Conservation (phyloP, 1,139 yeast species). For the Lodderomyces parapsilosis region DNA sequence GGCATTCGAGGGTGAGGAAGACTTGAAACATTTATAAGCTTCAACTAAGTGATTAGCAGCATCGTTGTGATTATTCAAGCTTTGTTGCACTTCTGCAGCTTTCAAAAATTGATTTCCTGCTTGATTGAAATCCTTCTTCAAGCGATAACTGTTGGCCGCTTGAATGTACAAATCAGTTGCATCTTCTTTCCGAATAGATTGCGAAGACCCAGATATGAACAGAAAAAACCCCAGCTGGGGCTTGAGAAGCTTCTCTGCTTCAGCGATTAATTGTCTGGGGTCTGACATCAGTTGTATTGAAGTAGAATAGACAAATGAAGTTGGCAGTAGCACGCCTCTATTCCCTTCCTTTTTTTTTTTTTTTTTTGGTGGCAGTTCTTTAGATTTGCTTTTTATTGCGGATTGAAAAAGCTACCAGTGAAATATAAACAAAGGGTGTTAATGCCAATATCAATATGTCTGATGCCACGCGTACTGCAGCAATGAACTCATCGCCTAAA, state of each 20-base stretch:
- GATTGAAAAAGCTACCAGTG: too few relatives aligned
- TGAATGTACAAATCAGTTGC: constrained; percentile 87
- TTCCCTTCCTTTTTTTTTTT: too few relatives aligned
- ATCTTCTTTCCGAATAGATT: constrained; percentile 72
- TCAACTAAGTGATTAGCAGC: constrained; percentile 90
- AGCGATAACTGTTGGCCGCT: constrained; percentile 85
- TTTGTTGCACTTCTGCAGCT: constrained; percentile 79
- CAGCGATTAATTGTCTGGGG: constrained; percentile 40
- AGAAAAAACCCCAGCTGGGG: constrained; percentile 76
- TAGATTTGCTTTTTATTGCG: too few relatives aligned
- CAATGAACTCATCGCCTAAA: constrained; percentile 20
- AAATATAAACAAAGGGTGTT: too few relatives aligned
- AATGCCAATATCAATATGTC: too few relatives aligned
- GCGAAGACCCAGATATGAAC: constrained; percentile 70
- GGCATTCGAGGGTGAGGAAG: constrained; percentile 73
- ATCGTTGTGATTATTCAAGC: constrained; percentile 81
- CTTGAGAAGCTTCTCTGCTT: constrained; percentile 47
- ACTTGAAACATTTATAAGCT: constrained; percentile 83
- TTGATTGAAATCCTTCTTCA: constrained; percentile 63
- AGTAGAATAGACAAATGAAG: too few relatives aligned
- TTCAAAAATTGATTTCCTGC: constrained; percentile 86
- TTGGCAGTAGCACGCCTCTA: too few relatives aligned
- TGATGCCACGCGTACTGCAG: too few relatives aligned
- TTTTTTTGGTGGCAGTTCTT: too few relatives aligned
- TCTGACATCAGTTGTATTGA: constrained; percentile 28